Base-by-base conservation (phyloP, 192 early-diverging fungal species). In the Kickxella alabastrina region DNA sequence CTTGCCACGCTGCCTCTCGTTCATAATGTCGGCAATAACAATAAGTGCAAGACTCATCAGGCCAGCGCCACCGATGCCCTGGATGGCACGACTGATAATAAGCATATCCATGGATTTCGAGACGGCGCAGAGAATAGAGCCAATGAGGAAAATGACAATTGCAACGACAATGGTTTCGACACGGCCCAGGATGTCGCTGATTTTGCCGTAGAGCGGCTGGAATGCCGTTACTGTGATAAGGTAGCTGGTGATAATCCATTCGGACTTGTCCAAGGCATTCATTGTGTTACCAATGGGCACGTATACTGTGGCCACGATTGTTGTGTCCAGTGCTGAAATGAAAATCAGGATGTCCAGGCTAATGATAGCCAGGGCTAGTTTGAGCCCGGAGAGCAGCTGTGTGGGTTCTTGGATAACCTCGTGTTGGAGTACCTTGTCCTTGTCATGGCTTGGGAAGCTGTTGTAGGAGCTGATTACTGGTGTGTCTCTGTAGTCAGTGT, bases 231-330 rank as follows among this genome's bases (percentile, higher is more conserved):
- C 50, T 1, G 80, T 75, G 28, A 90, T 68, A 7, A 92, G 75
- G 45, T 90, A 92, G 21, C 80, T 68, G 14, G 80, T 85, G 10
- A 85, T 85, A 32, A 97, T 82, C 94, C 94, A 97, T 10, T 86
- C 66, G 39, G 90, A 82, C 40, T 77, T 64, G 31, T 77, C 78
- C 21, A 86, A 69, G 9, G 80, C 70, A 5, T 75, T 52, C 35
- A 95, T 87, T 24, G 92, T 84, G 22, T 70, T 56, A 13, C 83
- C 82, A 49, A 97, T 93, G 0, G 56, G 67, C 12, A 81, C 73
- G 31, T 90, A 75, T 2, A 87, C 80, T 0, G 90, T 91, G 4
- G 86, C 79, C 25, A 97, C 80, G 42, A 97, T 89, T 0, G 89
- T 93, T 48, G 85, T 81, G 64, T 58, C 59, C 3, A 59, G 48